phyloP scores from a whole-genome alignment of 1,284 basidiomycete species.

The Schizophyllum commune region DNA sequence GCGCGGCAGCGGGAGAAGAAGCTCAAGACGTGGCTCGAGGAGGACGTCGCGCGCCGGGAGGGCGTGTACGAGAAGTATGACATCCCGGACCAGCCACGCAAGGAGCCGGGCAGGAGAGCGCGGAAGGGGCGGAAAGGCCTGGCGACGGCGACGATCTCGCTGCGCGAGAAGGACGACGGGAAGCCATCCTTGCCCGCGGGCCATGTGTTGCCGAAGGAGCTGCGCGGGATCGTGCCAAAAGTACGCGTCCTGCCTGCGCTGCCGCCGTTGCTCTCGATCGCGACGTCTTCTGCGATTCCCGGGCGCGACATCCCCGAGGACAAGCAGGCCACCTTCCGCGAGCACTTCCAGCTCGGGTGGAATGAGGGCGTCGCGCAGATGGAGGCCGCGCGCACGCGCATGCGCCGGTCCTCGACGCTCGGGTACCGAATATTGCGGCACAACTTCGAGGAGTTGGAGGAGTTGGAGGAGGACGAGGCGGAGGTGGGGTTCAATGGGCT shows the following conservation, averaged over 20 bases:
- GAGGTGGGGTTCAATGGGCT: slow-evolving; percentile 37
- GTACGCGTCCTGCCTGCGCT: slow-evolving; percentile 36
- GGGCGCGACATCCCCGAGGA: slow-evolving; percentile 20
- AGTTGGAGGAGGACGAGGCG: slow-evolving; percentile 32
- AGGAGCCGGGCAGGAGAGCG: neutral
- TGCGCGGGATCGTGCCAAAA: slow-evolving; percentile 11
- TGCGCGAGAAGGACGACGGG: slow-evolving; percentile 11
- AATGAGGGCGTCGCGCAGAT: slow-evolving; percentile 43
- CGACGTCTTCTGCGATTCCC: slow-evolving; percentile 25
- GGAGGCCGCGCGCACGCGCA: slow-evolving; percentile 29
- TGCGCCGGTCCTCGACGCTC: slow-evolving; percentile 39
- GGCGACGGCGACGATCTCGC: slow-evolving; percentile 19
- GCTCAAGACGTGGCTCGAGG: slow-evolving; percentile 44
- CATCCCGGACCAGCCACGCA: neutral
- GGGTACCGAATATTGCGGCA: slow-evolving; percentile 31
- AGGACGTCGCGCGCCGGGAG: slow-evolving; percentile 9
- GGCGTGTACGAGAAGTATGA: slow-evolving; percentile 5
- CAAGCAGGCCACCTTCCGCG: slow-evolving; percentile 28
- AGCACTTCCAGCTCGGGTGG: slow-evolving; percentile 56
- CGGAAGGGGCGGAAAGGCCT: slow-evolving; percentile 18
- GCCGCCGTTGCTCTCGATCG: slow-evolving; percentile 31
- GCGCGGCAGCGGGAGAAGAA: slow-evolving; percentile 52
- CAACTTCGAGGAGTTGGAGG: slow-evolving; percentile 19
- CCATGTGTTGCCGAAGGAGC: neutral
- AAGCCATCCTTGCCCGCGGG: neutral